Base-by-base conservation (phyloP, 495 filamentous ascomycete species). In the Parachaetomium inaequale region DNA sequence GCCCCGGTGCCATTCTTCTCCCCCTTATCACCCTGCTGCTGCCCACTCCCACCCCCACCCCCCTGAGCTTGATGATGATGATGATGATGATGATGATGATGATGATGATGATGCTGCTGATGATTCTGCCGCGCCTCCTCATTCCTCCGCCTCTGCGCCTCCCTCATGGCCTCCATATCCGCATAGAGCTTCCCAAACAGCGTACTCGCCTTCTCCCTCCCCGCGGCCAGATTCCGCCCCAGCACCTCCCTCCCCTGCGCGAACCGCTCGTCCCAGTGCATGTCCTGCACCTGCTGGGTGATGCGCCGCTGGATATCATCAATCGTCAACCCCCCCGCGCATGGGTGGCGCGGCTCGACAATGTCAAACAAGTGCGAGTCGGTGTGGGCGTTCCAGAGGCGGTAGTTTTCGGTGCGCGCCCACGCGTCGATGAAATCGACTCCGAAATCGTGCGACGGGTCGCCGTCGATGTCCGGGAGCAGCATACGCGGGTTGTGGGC, bases 301-400 rank as follows among this genome's bases (percentile, higher is more conserved):
- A 98, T 81, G 31, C 94, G 84, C 36, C 93, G 83, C 69, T 98
- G 93, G 40, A 98, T 87, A 72, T 98, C 94, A 43, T 98, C 94
- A 65, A 98, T 92, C 0, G 89, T 90, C 42, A 98, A 79, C 1
- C 92, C 93, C n/a, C 94, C 95, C 12, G 93, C 92, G 74, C 88
- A 95, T 3, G 96, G 93, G 75, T 98, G 94, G 50, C 84, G 86
- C 6, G 94, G 94, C 59, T 96, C 91, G 19, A 94, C 90, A 64
- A 98, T 89, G 63, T 96, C 93, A 69, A 96, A 98, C 5, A 98
- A 78, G 66, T 96, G 88, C 17, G 88, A 87, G 65, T 98, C 94
- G 31, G 84, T 86, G 56, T 80, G 66, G 25, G 69, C 77, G 57
- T 90, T 75, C 79, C 93, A 98, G 38, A 98, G 83, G 26, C 88